Evolutionary conservation across 2,329 filamentous ascomycete species (phyloP), one percentile per base, ranked within the genome.

Genomic region (Pezicula rhizophila): DNA sequence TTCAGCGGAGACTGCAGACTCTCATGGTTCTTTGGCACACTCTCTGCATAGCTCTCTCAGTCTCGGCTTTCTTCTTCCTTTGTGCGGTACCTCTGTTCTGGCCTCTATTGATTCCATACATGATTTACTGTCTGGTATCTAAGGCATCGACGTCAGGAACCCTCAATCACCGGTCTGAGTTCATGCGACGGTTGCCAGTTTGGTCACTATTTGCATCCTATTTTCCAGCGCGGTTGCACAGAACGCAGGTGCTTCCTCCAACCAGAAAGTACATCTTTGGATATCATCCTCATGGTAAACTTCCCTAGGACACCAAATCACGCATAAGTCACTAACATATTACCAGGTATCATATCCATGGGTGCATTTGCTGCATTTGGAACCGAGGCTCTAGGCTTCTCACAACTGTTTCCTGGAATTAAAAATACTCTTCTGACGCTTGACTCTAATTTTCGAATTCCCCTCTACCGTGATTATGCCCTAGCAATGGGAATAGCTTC

Each of bases 251-350:
- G 49, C 79, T 99, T 6, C 79, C 87, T 18, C 79, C 89, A 0
- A 89, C 85, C 1, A 78, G 90, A 54, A 96, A 95, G 68, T 99
- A 97, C 70, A 90, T 99, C 54, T 90, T 99, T 60, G 92, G 92
- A 40, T 97, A 97, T 67, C 93, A 97, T 61, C 93, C 93, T 0
- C 93, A 99, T 64, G 92, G 93, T 31, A 31, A 31, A 12, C 11
- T 11, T 31, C 8, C 28, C 8, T 1, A 23, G 23, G 6, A 23
- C 23, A 23, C 23, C 23, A 23, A 23, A 5, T 23, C 23, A 11
- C 11, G 11, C 8, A 31, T 31, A 4, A 31, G 11, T 31, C 12
- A 23, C 28, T 31, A 31, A 31, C 28, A 31, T 3, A 31, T 31
- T 31, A 31, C 11, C 28, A 31, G 28, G 28, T 20, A 97, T 99